phyloP scores from a whole-genome alignment of 2,329 filamentous ascomycete genomes.

The Apiospora aurea region DNA sequence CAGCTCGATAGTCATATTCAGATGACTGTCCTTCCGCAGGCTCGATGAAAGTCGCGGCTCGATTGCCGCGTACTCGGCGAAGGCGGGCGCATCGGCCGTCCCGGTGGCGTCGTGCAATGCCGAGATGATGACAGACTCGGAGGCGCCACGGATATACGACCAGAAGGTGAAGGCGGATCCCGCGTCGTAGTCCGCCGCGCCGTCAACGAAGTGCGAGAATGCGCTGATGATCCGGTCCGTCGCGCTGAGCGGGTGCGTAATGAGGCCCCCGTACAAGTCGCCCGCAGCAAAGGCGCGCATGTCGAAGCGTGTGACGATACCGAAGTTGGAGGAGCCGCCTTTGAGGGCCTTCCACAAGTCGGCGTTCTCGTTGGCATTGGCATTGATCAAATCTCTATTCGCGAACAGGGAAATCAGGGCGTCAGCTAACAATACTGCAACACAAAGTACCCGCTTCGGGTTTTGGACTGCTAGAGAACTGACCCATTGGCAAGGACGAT shows the following conservation, averaged over 20 bases:
- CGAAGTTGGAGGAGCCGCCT: conserved; percentile 24
- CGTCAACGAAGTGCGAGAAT: conserved; percentile 4
- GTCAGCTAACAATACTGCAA: not conserved
- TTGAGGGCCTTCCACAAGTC: conserved; percentile 23
- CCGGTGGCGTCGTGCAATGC: conserved; percentile 21
- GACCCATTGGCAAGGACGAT: conserved; percentile 22
- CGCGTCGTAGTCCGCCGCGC: conserved; percentile 12
- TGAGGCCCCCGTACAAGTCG: conserved; percentile 17
- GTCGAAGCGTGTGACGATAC: conserved; percentile 24
- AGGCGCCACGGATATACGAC: conserved; percentile 9
- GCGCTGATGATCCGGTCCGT: conserved; percentile 3
- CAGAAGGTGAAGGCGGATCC: conserved; percentile 18
- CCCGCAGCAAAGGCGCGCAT: conserved; percentile 1
- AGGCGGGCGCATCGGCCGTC: conserved; percentile 8
- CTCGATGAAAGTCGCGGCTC: conserved; percentile 15
- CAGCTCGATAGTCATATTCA: conserved; percentile 22
- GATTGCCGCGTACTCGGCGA: conserved; percentile 20
- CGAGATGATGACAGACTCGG: conserved; percentile 20
- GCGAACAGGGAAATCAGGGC: not conserved
- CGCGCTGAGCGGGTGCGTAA: conserved; percentile 1
- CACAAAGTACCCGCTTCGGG: not conserved
- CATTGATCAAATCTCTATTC: conserved; percentile 1
- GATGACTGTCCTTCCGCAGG: conserved; percentile 7
- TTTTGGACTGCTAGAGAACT: not conserved
- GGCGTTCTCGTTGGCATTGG: conserved; percentile 23